A percentile compares a stretch with the other conserved stretches of the same genome.
These are phyloP conservation scores for Xylaria cubensis DNA, from an alignment of 495 filamentous ascomycete genomes.

Conservation along the genomic window DNA sequence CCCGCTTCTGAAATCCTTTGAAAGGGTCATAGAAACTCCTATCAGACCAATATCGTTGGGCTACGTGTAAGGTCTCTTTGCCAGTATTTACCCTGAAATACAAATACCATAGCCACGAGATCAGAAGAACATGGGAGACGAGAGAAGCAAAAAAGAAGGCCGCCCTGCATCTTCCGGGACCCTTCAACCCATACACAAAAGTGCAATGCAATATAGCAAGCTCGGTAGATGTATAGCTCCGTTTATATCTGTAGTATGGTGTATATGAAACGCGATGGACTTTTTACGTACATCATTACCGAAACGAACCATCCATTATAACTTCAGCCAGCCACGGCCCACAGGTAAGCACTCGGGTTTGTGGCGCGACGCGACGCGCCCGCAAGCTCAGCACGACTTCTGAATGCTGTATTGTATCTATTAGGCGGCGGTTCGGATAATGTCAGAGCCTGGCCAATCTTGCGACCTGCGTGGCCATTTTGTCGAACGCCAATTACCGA, in stretches of 20 bases:
- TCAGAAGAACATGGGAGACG: background rate
- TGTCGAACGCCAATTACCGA: background rate
- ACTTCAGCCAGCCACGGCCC: conserved; percentile 13
- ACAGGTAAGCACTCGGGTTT: conserved; percentile 6
- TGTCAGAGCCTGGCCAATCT: background rate
- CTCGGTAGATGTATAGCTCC: background rate
- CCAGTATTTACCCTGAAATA: background rate
- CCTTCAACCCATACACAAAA: background rate
- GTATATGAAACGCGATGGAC: background rate
- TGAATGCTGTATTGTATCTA: background rate
- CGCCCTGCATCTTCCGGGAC: background rate
- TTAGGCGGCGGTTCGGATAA: background rate
- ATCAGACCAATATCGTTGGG: background rate
- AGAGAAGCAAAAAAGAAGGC: background rate
- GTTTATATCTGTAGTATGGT: background rate
- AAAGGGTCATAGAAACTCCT: background rate
- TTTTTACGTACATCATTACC: conserved; percentile 13
- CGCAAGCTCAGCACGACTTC: background rate
- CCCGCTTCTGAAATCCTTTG: background rate
- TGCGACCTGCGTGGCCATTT: background rate
- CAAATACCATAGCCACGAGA: background rate
- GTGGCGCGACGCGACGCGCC: conserved; percentile 5
- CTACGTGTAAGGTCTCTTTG: background rate
- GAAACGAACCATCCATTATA: conserved; percentile 1
- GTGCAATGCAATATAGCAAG: background rate